Conservation (phyloP, 257 asterid genomes). For the Solanum rostratum region DNA sequence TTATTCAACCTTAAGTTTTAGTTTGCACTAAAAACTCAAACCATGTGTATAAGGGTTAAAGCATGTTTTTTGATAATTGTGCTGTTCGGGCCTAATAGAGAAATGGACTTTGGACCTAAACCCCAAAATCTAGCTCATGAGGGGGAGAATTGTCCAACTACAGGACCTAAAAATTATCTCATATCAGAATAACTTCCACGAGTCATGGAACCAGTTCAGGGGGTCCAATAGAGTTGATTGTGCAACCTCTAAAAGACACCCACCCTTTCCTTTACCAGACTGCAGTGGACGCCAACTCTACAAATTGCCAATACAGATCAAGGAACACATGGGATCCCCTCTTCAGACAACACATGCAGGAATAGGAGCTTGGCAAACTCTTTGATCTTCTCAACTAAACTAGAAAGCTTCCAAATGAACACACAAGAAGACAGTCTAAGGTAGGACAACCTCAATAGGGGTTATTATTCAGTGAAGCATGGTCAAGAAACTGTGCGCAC, state of each 20-base stretch:
- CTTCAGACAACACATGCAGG: neutral
- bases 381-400: neutral
- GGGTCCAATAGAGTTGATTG: neutral
- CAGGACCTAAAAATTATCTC: neutral
- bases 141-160: neutral
- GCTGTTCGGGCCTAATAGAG: neutral
- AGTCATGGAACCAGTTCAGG: neutral
- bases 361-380: neutral
- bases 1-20: neutral
- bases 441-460: neutral
- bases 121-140: neutral
- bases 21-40: neutral
- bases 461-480: neutral
- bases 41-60: neutral
- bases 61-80: neutral
- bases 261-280: neutral
- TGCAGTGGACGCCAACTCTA: neutral
- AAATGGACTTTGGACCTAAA: neutral
- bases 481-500: neutral
- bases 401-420: neutral
- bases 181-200: neutral
- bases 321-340: neutral
- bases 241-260: neutral
- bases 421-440: neutral
- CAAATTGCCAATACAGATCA: neutral